A percentile compares a stretch with the other conserved stretches of the same genome.
Evolutionary conservation across 768 basidiomycete genomes (phyloP).

Genomic region (Leccinum subtestaceum): DNA sequence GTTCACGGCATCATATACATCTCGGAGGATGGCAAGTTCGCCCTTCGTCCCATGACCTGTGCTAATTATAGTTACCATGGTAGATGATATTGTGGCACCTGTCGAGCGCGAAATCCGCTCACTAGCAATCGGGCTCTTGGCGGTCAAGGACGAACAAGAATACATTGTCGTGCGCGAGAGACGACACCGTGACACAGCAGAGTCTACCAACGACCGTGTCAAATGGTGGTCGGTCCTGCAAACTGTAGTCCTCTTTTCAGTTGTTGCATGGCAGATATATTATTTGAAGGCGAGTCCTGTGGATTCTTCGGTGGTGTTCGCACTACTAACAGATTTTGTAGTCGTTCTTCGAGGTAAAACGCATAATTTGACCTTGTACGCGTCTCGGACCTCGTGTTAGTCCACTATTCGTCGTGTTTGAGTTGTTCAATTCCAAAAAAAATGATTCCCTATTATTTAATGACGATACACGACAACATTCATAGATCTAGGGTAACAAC

Average conservation of each 20-base stretch:
- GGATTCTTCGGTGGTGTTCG: background rate
- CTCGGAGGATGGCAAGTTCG: slow-evolving; percentile 71
- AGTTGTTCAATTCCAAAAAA: background rate
- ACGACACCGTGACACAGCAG: slow-evolving; percentile 91
- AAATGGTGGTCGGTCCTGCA: slow-evolving; percentile 99
- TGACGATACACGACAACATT: slow-evolving; percentile 22
- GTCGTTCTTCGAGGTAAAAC: slow-evolving; percentile 91
- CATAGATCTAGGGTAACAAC: slow-evolving; percentile 28
- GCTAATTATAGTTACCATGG: slow-evolving; percentile 2
- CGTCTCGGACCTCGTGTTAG: background rate
- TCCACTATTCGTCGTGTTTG: background rate
- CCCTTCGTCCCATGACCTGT: background rate
- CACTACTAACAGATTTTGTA: slow-evolving; percentile 23
- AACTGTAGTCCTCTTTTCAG: slow-evolving; percentile 77
- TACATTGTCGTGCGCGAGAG: slow-evolving; percentile 95
- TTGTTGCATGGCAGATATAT: slow-evolving; percentile 97
- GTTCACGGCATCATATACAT: slow-evolving; percentile 69
- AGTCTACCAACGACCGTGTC: slow-evolving; percentile 90
- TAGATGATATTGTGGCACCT: slow-evolving; percentile 80
- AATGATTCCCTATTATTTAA: slow-evolving; percentile 13
- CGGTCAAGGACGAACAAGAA: slow-evolving; percentile 98
- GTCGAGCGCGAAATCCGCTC: slow-evolving; percentile 94
- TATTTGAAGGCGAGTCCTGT: slow-evolving; percentile 74
- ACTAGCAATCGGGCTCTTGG: slow-evolving; percentile 73
- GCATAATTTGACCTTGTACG: slow-evolving; percentile 60